Base-by-base conservation (phyloP, 441 rosid species). In the Adansonia grandidieri region DNA sequence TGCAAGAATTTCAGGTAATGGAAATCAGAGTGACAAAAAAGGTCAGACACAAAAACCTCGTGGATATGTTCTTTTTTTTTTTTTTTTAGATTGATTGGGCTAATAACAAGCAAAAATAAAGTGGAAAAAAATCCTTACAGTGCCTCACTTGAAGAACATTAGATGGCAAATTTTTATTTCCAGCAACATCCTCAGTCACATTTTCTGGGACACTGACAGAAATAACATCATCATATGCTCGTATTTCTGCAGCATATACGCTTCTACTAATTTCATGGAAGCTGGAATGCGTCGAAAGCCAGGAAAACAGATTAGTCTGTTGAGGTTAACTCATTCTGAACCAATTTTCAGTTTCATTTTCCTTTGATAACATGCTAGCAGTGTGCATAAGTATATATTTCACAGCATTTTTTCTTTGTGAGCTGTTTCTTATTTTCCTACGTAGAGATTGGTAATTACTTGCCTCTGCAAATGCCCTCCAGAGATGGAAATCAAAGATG, bases 401-500 rank as follows among this genome's bases (percentile, higher is more conserved):
- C 37, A 32, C 37, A 32, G 37, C 37, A 42, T 8, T 66, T 66
- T 42, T 42, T 66, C 73, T 68, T 19, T 28, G 19, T 20, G 19
- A 79, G 77, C 28, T 51, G 53, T 32, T 40, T 0, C 9, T 76
- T 64, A 70, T 58, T 24, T 22, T 11, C 68, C 20, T 44, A 6
- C 8, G 13, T 74, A 74, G 44, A 60, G 28, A 32, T 22, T 51
- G 17, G 50, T 42, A 73, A 73, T 50, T 62, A 80, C 95, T 87
- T 84, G 87, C 99, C 96, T 92, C 82, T 81, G 88, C 88, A 96
- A 83, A 84, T 80, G 85, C 15, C 98, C 99, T 68, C 98, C 97
- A 0, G 93, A 89, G 83, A 94, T 82, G 22, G 92, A 86, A 81
- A 94, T 71, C 78, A 82, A 73, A 42, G 98, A 91, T 20, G 97